These are phyloP conservation scores for Furcasterigmium sp. DNA, from an alignment of 2,329 filamentous ascomycete species.

Conservation along the genomic window DNA sequence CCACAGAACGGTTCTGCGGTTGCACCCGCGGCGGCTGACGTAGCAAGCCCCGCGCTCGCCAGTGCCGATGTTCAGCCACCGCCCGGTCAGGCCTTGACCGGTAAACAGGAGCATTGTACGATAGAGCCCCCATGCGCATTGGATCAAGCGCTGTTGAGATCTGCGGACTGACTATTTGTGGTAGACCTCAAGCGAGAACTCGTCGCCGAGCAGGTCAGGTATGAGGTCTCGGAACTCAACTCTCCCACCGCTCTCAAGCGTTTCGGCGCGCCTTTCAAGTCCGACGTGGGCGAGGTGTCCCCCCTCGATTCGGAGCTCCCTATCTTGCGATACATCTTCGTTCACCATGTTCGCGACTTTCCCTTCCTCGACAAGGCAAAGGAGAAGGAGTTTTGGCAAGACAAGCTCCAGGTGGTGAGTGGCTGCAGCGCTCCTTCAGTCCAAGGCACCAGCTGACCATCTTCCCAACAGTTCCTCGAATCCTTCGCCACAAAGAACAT, in stretches of 20 bases:
- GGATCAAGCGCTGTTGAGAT: too few relatives aligned
- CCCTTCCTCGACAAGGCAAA: conserved; percentile 94
- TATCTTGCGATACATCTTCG: conserved; percentile 92
- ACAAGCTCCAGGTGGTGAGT: conserved; percentile 88
- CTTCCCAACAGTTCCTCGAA: conserved; percentile 69
- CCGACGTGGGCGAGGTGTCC: conserved; percentile 85
- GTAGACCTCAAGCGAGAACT: conserved; percentile 94
- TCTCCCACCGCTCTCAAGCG: conserved; percentile 90
- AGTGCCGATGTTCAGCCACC: conserved; percentile 21
- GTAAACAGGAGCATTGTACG: conserved; percentile 97
- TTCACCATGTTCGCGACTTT: conserved; percentile 96
- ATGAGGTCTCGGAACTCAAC: conserved; percentile 88
- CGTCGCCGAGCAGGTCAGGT: conserved; percentile 81
- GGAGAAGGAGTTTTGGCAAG: conserved; percentile 99
- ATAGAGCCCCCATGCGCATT: too few relatives aligned
- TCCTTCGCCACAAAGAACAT: conserved; percentile 97
- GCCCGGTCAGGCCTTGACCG: conserved; percentile 60
- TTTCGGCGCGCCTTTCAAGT: conserved; percentile 93
- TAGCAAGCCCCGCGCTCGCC: conserved; percentile 16
- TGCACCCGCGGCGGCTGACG: conserved; percentile 4
- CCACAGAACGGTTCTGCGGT: conserved; percentile 13
- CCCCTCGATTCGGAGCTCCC: conserved; percentile 92
- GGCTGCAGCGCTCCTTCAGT: background rate
- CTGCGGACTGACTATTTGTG: background rate
- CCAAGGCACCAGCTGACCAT: conserved; percentile 4